phyloP scores from a whole-genome alignment of 2,329 filamentous ascomycete genomes.

The Penicillium sp. region DNA sequence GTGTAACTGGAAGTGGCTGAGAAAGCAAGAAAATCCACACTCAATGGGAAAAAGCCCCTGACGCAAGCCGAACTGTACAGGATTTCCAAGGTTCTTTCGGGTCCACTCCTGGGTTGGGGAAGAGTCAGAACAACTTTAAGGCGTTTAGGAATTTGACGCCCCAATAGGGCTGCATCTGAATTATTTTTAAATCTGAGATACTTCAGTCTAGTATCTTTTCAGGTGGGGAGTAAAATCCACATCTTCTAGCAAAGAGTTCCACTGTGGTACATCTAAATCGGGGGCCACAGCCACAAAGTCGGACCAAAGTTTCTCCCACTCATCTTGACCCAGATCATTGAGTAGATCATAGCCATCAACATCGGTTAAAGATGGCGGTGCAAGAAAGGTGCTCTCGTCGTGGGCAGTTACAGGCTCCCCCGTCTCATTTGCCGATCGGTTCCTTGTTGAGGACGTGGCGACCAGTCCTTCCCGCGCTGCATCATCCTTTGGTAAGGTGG shows the following conservation, averaged over 20 bases:
- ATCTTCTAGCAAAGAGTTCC: conserved; percentile 20
- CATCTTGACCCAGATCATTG: conserved; percentile 8
- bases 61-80: neutral
- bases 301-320: conserved; percentile 17
- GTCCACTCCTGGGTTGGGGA: neutral
- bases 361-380: neutral
- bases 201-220: neutral
- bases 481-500: neutral
- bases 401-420: neutral
- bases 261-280: conserved; percentile 19
- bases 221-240: conserved; percentile 14
- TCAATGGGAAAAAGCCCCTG: neutral
- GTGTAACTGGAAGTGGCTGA: conserved; percentile 1
- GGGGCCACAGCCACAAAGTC: conserved; percentile 20
- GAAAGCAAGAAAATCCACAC: conserved; percentile 2
- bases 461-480: neutral
- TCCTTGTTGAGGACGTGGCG: neutral
- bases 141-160: neutral
- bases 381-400: neutral
- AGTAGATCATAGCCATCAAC: neutral
- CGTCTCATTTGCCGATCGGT: neutral
- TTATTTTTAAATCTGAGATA: neutral
- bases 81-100: neutral
- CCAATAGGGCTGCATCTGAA: conserved; percentile 1
- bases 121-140: neutral